A percentile compares a stretch with the other conserved stretches of the same genome.
Evolutionary conservation across 169 alveolate genomes (phyloP).

Genomic region (Eimeria necatrix): DNA sequence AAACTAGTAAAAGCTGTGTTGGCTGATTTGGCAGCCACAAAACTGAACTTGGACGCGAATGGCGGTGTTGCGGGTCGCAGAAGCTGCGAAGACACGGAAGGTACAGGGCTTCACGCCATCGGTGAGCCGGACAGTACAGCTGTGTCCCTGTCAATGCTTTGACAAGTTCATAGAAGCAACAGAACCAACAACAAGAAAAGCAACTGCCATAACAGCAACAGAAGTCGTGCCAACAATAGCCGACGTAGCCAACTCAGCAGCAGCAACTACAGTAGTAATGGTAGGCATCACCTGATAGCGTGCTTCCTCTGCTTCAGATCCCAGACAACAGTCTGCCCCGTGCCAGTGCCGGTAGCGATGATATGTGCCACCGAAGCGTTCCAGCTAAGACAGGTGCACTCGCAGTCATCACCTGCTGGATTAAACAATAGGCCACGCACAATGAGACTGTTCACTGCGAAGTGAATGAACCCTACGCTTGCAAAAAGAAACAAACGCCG

Average conservation of each 20-base stretch:
- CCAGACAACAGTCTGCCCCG: slow-evolving; percentile 85
- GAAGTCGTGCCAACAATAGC: neutral
- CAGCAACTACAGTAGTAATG: neutral
- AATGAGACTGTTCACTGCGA: too few relatives aligned
- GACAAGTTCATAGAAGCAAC: neutral
- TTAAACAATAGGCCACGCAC: too few relatives aligned
- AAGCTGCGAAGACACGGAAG: slow-evolving; percentile 67
- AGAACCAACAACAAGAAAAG: neutral
- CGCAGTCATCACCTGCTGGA: slow-evolving; percentile 63
- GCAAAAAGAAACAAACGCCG: too few relatives aligned
- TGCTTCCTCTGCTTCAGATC: slow-evolving; percentile 83
- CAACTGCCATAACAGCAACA: neutral
- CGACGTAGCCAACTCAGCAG: neutral
- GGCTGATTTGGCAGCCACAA: slow-evolving; percentile 85
- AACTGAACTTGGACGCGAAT: slow-evolving; percentile 82
- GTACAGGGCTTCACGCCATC: neutral
- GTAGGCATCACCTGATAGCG: slow-evolving; percentile 80
- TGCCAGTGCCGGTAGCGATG: slow-evolving; percentile 83
- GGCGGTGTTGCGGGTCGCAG: slow-evolving; percentile 87
- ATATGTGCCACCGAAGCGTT: slow-evolving; percentile 85
- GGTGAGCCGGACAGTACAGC: too few relatives aligned
- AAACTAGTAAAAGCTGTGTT: slow-evolving; percentile 84
- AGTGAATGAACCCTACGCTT: too few relatives aligned
- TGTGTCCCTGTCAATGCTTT: too few relatives aligned
- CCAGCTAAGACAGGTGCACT: slow-evolving; percentile 84